Conservation (phyloP, 345 rosid species). For the Camelina sativa region DNA sequence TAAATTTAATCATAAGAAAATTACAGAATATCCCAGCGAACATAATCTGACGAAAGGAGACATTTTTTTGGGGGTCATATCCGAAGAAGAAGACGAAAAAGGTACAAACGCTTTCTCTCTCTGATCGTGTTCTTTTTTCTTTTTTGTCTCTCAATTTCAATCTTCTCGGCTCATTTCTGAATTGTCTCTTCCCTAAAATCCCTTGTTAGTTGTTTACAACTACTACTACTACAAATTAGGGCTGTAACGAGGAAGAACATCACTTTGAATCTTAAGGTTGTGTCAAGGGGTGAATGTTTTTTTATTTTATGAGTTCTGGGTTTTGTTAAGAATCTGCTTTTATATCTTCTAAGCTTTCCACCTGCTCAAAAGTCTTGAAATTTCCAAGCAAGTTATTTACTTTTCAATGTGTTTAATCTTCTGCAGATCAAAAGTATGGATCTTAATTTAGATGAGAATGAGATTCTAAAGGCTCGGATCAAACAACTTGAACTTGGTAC, state of each 20-base stretch:
- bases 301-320: constrained; percentile 3
- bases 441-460: constrained; percentile 48
- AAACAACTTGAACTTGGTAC: constrained; percentile 79
- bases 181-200: too few relatives aligned
- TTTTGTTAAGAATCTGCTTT: constrained; percentile 3
- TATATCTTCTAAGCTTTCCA: not conserved
- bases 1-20: too few relatives aligned
- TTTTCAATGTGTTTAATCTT: not conserved
- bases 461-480: constrained; percentile 62
- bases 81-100: too few relatives aligned
- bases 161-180: too few relatives aligned
- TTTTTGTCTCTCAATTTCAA: too few relatives aligned
- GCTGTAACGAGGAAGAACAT: not conserved
- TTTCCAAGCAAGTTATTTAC: not conserved
- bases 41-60: too few relatives aligned
- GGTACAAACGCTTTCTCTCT: too few relatives aligned
- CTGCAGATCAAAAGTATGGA: constrained; percentile 60
- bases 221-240: not conserved
- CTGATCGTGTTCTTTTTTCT: too few relatives aligned
- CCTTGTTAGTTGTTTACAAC: too few relatives aligned
- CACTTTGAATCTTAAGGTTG: not conserved
- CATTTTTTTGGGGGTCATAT: too few relatives aligned
- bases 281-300: not conserved
- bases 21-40: too few relatives aligned
- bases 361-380: not conserved